Evolutionary conservation across 768 basidiomycete species (phyloP).

Genomic region (Brasilioporus rufonigricans): DNA sequence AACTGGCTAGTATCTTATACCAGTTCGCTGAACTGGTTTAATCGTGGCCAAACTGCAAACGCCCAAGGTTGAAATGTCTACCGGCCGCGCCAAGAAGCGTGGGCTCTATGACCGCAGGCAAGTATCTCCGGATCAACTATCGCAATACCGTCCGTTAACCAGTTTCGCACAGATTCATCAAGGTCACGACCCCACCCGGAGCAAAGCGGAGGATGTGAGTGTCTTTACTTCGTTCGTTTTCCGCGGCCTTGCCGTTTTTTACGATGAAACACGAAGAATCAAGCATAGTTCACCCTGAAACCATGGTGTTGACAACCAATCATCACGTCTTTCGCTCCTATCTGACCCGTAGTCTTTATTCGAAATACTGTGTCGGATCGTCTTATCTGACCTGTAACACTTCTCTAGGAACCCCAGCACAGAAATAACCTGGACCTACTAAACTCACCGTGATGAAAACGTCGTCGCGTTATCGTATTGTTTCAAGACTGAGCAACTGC

Average conservation of each 20-base stretch:
- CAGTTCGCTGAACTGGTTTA: constrained; percentile 98
- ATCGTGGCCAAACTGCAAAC: constrained; percentile 98
- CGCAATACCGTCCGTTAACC: background rate
- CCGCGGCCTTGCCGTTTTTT: constrained; percentile 10
- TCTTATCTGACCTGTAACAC: constrained; percentile 5
- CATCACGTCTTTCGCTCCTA: constrained; percentile 99
- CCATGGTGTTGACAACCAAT: constrained; percentile 74
- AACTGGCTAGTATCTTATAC: too few relatives aligned
- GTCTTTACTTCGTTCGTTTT: constrained; percentile 40
- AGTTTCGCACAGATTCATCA: constrained; percentile 65
- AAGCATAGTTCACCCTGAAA: constrained; percentile 99
- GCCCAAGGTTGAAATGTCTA: constrained; percentile 94
- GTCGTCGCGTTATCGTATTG: too few relatives aligned
- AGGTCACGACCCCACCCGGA: constrained; percentile 82
- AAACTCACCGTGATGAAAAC: background rate
- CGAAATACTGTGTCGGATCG: background rate
- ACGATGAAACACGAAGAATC: constrained; percentile 37
- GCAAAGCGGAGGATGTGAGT: constrained; percentile 96
- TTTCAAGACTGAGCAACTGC: too few relatives aligned
- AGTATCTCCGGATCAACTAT: constrained; percentile 25
- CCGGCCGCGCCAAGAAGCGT: constrained; percentile 97
- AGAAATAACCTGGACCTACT: constrained; percentile 1
- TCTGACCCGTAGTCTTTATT: constrained; percentile 58
- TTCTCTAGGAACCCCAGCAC: constrained; percentile 18
- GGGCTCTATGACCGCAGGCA: constrained; percentile 89